Evolutionary conservation across 805 yeast genomes (phyloP).

Genomic region (Saccharomycopsis sp.): DNA sequence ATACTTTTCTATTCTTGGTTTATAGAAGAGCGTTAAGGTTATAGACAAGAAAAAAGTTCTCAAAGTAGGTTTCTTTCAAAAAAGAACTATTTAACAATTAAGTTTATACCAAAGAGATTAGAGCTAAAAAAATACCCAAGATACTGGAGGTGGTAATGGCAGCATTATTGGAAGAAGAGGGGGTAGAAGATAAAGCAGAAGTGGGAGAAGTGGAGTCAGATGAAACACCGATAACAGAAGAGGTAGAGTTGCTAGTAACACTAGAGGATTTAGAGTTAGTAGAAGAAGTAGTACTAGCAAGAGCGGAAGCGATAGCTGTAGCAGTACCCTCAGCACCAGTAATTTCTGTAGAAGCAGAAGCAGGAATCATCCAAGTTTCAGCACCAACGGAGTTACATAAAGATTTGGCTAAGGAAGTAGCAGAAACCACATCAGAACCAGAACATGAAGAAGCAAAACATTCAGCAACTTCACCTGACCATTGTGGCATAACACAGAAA

Average conservation of each 20-base stretch:
- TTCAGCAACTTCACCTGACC: constrained; percentile 33
- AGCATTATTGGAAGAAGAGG: neutral
- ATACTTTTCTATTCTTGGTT: neutral
- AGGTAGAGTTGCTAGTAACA: neutral
- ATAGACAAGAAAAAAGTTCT: neutral
- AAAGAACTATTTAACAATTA: neutral
- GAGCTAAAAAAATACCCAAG: neutral
- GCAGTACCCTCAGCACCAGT: neutral
- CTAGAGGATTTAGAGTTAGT: neutral
- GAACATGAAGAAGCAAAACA: constrained; percentile 31
- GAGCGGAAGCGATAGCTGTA: constrained; percentile 1
- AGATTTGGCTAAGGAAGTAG: constrained; percentile 33
- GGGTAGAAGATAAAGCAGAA: neutral
- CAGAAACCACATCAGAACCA: constrained; percentile 28
- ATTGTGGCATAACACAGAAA: constrained; percentile 38
- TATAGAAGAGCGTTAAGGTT: neutral
- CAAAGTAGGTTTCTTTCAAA: neutral
- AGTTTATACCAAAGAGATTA: neutral
- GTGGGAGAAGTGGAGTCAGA: neutral
- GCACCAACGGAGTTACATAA: constrained; percentile 34
- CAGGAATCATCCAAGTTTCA: constrained; percentile 36
- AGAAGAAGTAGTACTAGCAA: constrained; percentile 2
- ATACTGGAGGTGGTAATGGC: neutral
- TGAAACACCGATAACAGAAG: neutral
- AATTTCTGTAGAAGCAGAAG: constrained; percentile 27